Evolutionary conservation across 129 eudicot species (phyloP), one percentile per base, ranked within the genome.

Genomic region (Ambrosia artemisiifolia): DNA sequence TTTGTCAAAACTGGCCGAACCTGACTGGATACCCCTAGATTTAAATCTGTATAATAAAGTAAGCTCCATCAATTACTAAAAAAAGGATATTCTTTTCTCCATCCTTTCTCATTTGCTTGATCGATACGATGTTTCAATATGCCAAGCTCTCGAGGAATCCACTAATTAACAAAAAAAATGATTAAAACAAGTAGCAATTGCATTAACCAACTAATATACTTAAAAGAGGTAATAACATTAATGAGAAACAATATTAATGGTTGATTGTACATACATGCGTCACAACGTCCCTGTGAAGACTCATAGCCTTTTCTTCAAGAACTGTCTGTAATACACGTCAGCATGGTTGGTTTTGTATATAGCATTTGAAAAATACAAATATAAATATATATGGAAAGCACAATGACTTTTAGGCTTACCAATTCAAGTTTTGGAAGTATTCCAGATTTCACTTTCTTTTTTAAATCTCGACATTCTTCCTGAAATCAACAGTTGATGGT

Each of bases 81-180:
- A 78, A 80, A 82, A 89, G 96, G 96, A 90, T 90, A 90, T 90
- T 83, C 83, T 53, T 74, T 73, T 71, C 93, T 87, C 93, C 97
- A 84, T 19, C 97, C 97, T 80, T 86, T 91, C 68, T 86, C 91
- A 70, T 82, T 86, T 18, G 97, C 97, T 33, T 70, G 92, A 54
- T 91, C 93, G 38, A 83, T 81, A 44, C 76, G 90, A 5, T 61
- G 80, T 65, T 86, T 67, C 84, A 88, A 65, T 57, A 74, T 62
- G 35, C 51, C 44, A 65, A 91, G 85, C 85, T 91, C 91, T 73
- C 73, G 77, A 5, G 79, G 78, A 48, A 86, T 76, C 88, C 82
- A 83, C 91, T 86, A 69, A 65, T 67, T 47, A 38, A 71, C 69
- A 19, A 62, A 65, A 70, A 36, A 65, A 49, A 7, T 34, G n/a